phyloP scores from a whole-genome alignment of 2,329 filamentous ascomycete species.

The Atkinsonella hypoxylon region DNA sequence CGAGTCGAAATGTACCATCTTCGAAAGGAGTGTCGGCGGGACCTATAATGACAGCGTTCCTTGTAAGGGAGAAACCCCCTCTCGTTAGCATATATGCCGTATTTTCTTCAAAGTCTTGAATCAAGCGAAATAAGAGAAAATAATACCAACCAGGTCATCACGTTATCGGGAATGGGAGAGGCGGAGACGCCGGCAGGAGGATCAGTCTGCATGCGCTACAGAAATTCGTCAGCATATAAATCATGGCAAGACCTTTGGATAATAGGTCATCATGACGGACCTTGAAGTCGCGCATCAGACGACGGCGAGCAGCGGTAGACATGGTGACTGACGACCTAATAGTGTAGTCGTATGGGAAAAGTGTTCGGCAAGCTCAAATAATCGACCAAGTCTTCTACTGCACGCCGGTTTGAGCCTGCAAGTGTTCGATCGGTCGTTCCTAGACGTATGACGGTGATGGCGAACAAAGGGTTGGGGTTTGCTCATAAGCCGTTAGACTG shows the following conservation, averaged over 20 bases:
- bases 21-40: slow-evolving; percentile 96
- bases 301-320: slow-evolving; percentile 91
- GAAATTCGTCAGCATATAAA: slow-evolving; percentile 4
- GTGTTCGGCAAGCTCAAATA: background rate
- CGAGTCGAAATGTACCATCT: slow-evolving; percentile 91
- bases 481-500: slow-evolving; percentile 12
- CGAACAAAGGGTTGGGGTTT: slow-evolving; percentile 14
- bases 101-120: background rate
- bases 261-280: slow-evolving; percentile 34
- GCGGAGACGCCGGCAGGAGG: slow-evolving; percentile 94
- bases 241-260: background rate
- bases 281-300: slow-evolving; percentile 99
- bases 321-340: slow-evolving; percentile 18
- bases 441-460: slow-evolving; percentile 4
- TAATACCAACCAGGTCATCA: slow-evolving; percentile 75
- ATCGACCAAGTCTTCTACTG: background rate
- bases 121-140: background rate
- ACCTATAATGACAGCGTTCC: slow-evolving; percentile 98
- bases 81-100: slow-evolving; percentile 9
- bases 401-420: background rate
- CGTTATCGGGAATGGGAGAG: slow-evolving; percentile 89
- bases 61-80: slow-evolving; percentile 23
- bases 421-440: background rate
- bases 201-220: slow-evolving; percentile 95
- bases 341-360: background rate